These are phyloP conservation scores for Pichiaceae sp. DNA, from an alignment of 1,139 yeast species.

Conservation along the genomic window DNA sequence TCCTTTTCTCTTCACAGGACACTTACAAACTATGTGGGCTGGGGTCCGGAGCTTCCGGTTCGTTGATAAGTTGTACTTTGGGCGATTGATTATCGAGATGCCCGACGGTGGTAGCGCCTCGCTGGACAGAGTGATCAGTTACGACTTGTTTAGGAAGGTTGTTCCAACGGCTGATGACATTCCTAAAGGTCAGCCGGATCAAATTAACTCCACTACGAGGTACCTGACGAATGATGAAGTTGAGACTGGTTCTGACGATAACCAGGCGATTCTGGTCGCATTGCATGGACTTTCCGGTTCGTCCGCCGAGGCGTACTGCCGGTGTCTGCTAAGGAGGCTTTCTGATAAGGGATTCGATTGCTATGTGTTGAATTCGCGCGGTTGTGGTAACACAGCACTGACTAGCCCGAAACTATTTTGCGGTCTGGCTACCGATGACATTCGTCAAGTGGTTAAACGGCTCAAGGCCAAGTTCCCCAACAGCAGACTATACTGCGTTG, in stretches of 20 bases:
- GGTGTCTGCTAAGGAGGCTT: constrained; percentile 45
- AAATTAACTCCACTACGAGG: constrained; percentile 61
- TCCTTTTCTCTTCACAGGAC: constrained; percentile 65
- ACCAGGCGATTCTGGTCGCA: constrained; percentile 58
- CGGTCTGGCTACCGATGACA: constrained; percentile 68
- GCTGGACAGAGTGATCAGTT: constrained; percentile 62
- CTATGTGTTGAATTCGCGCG: constrained; percentile 73
- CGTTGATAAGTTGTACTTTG: constrained; percentile 59
- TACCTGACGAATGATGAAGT: constrained; percentile 49
- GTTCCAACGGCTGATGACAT: constrained; percentile 34
- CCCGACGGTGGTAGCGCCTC: constrained; percentile 69
- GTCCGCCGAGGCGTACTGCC: constrained; percentile 78
- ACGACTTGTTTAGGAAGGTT: constrained; percentile 32
- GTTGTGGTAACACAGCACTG: constrained; percentile 77
- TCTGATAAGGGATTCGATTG: constrained; percentile 40
- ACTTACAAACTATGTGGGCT: constrained; percentile 69
- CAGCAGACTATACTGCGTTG: constrained; percentile 68
- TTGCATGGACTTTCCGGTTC: constrained; percentile 91
- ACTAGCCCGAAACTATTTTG: constrained; percentile 70
- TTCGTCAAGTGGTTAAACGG: constrained; percentile 45
- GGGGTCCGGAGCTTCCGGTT: constrained; percentile 48
- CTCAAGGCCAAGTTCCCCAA: constrained; percentile 54
- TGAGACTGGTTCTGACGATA: constrained; percentile 19
- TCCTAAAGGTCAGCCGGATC: constrained; percentile 55
- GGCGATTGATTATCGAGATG: constrained; percentile 58